A percentile compares a stretch with the other conserved stretches of the same genome.
These are phyloP conservation scores for Eutrema salsugineum DNA, from an alignment of 441 rosid species.

Conservation along the genomic window DNA sequence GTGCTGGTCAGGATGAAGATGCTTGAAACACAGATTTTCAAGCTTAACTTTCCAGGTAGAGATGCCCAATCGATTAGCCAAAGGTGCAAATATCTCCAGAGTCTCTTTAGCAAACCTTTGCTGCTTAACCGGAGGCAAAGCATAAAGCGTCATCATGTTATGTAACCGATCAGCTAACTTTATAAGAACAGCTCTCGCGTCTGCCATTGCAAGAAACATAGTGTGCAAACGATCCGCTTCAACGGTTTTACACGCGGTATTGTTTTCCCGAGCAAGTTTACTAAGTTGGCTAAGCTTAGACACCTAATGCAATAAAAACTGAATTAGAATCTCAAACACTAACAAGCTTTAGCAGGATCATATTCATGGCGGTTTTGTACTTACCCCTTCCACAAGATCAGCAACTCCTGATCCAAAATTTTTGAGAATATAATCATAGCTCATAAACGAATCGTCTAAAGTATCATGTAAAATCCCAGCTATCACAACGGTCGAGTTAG, in stretches of 20 bases:
- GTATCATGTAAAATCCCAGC: constrained; percentile 93
- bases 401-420: constrained; percentile 86
- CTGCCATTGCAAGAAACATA: constrained; percentile 92
- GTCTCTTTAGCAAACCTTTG: constrained; percentile 93
- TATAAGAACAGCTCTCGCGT: constrained; percentile 89
- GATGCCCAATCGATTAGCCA: constrained; percentile 83
- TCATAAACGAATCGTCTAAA: constrained; percentile 68
- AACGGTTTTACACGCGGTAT: constrained; percentile 69
- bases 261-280: constrained; percentile 88
- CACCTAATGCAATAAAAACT: constrained; percentile 41
- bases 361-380: constrained; percentile 12
- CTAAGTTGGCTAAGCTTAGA: constrained; percentile 91
- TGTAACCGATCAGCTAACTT: constrained; percentile 92
- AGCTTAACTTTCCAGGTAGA: constrained; percentile 81
- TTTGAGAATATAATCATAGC: constrained; percentile 52
- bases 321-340: background rate
- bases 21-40: constrained; percentile 82
- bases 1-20: constrained; percentile 76
- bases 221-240: constrained; percentile 93
- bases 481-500: constrained; percentile 70
- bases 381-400: constrained; percentile 88
- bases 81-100: constrained; percentile 79
- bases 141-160: constrained; percentile 81
- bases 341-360: background rate
- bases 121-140: constrained; percentile 63